Conservation (phyloP, 179 eudicot species). For the Drosera spatulata region DNA sequence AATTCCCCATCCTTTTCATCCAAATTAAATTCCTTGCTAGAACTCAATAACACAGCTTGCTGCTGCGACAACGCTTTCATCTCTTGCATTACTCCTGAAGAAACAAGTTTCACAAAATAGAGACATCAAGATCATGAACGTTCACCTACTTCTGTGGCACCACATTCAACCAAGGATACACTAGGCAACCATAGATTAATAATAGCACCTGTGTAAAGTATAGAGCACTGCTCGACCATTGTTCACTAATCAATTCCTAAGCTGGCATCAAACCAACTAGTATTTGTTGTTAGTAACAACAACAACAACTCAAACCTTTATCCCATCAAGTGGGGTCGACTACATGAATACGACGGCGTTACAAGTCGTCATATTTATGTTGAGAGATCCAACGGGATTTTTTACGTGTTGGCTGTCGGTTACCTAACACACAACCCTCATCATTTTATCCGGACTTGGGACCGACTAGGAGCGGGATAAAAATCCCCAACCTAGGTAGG, state of each 20-base stretch:
- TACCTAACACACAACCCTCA: no score
- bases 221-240: neutral
- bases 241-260: neutral
- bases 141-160: conserved; percentile 4
- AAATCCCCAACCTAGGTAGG: no score
- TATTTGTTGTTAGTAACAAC: neutral
- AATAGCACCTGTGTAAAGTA: neutral
- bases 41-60: conserved; percentile 41
- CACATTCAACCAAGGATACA: neutral
- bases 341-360: no score
- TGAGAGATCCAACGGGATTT: no score
- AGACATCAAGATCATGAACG: neutral
- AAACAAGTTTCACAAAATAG: conserved; percentile 6
- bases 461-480: no score
- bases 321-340: no score
- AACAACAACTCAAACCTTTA: no score
- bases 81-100: conserved; percentile 38
- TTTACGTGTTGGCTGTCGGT: no score
- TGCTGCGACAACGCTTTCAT: conserved; percentile 58
- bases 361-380: no score
- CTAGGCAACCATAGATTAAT: neutral
- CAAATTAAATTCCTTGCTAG: conserved; percentile 26
- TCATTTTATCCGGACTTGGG: no score
- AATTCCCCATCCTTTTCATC: conserved; percentile 13
- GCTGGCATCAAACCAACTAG: neutral